These are phyloP conservation scores for Cladosporium colombiae DNA, from an alignment of 2,329 filamentous ascomycete genomes.

Conservation along the genomic window DNA sequence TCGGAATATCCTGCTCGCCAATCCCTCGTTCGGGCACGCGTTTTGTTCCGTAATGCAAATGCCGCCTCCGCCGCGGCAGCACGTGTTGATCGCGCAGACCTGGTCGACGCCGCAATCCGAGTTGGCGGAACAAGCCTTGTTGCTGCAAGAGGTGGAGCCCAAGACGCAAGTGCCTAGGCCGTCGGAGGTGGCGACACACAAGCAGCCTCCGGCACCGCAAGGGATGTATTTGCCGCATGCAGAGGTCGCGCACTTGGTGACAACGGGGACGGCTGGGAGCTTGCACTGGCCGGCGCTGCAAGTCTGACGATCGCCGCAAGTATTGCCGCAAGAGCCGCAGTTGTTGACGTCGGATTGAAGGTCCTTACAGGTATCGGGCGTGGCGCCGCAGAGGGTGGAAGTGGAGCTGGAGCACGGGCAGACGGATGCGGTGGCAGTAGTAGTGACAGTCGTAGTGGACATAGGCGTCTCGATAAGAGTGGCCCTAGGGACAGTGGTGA, in stretches of 20 bases:
- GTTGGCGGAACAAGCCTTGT: neutral
- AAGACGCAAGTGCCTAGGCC: neutral
- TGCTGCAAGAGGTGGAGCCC: neutral
- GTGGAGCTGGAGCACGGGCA: conserved; percentile 5
- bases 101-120: neutral
- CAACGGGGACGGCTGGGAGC: neutral
- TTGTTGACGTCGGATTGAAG: conserved; percentile 6
- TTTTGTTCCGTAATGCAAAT: neutral
- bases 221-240: neutral
- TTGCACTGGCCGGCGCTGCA: neutral
- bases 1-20: neutral
- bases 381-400: neutral
- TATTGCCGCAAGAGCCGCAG: conserved; percentile 3
- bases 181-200: neutral
- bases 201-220: neutral
- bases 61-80: neutral
- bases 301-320: neutral
- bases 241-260: neutral
- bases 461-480: neutral
- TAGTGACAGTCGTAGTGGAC: neutral
- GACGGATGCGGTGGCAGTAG: neutral
- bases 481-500: neutral
- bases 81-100: neutral
- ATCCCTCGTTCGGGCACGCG: neutral
- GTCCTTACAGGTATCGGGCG: neutral